Conservation (phyloP, 1,139 yeast species). For the Kluyveromyces sp. region DNA sequence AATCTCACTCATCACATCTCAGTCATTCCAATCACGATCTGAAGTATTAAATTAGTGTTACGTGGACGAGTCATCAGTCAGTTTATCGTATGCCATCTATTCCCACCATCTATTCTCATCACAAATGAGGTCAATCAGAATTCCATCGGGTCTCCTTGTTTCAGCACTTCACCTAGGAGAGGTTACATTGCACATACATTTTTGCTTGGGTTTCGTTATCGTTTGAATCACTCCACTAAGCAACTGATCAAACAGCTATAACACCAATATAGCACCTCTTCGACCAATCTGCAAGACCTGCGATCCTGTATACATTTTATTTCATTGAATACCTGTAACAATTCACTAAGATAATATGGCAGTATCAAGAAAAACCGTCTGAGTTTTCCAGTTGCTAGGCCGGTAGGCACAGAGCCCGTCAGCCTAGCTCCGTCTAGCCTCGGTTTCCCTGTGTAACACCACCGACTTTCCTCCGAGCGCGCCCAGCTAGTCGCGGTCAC, state of each 20-base stretch:
- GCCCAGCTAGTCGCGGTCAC: too few species aligned
- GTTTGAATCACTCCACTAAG: constrained; percentile 5
- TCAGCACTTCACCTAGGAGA: neutral
- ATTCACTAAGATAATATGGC: neutral
- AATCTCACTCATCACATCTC: too few species aligned
- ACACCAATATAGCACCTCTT: neutral
- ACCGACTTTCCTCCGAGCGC: too few species aligned
- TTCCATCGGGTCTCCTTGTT: neutral
- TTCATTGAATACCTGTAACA: neutral
- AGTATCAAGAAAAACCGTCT: neutral
- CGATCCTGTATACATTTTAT: neutral
- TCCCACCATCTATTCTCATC: neutral
- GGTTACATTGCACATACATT: constrained; percentile 15
- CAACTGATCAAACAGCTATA: neutral
- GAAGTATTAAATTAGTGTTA: too few species aligned
- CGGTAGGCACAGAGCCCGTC: neutral
- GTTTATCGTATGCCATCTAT: too few species aligned
- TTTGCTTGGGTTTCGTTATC: constrained; percentile 17
- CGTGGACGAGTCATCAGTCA: too few species aligned
- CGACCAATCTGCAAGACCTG: neutral
- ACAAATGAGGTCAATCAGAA: neutral
- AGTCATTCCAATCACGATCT: too few species aligned
- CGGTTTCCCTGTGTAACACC: too few species aligned
- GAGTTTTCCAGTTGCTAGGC: neutral
- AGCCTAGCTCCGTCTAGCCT: too few species aligned